Base-by-base conservation (phyloP, 768 basidiomycete genomes). In the Lentinus brumalis region DNA sequence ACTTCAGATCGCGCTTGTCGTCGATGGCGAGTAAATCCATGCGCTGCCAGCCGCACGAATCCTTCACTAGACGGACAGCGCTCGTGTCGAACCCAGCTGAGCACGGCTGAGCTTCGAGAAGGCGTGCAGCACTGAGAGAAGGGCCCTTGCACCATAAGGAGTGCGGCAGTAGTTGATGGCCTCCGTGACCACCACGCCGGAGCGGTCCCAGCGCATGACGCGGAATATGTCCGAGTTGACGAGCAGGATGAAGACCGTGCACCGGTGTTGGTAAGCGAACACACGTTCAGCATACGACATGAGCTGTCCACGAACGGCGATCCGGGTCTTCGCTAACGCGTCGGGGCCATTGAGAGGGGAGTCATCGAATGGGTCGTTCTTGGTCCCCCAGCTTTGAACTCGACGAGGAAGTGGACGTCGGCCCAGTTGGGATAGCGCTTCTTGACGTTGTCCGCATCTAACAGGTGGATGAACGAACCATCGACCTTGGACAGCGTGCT, bases 261-360 rank as follows among this genome's bases (percentile, higher is more conserved):
- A 42, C 29, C 57, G 57, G 10, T 50, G 49, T 16, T 51, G 57
- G 40, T 51, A 57, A 6, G 31, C 16, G 50, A 57, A 57, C 35
- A 30, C 29, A 47, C 40, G 15, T 7, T 35, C 16, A 15, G 44
- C 54, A 29, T 45, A 35, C 30, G 30, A 41, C 5, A 47, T n/a
- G n/a, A 16, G 32, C 31, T 51, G 50, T 5, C 32, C n/a, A 10
- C 31, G 31, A 5, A 35, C 30, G 1, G 30, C 14, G 31, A n/a
- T 31, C 5, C 50, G 50, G n/a, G 30, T 51, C 10, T 21, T 41
- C 4, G 51, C 35, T 2, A 5, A n/a, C 11, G 51, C 16, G 11
- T 39, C 31, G 5, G 38, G 10, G 18, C 14, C 51, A 16, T 32
- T 4, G 10, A n/a, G 6, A 11, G n/a, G 15, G 14, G 26, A 6